These are phyloP conservation scores for Umbelopsis ramanniana DNA, from an alignment of 192 early-diverging fungal species.

Conservation along the genomic window DNA sequence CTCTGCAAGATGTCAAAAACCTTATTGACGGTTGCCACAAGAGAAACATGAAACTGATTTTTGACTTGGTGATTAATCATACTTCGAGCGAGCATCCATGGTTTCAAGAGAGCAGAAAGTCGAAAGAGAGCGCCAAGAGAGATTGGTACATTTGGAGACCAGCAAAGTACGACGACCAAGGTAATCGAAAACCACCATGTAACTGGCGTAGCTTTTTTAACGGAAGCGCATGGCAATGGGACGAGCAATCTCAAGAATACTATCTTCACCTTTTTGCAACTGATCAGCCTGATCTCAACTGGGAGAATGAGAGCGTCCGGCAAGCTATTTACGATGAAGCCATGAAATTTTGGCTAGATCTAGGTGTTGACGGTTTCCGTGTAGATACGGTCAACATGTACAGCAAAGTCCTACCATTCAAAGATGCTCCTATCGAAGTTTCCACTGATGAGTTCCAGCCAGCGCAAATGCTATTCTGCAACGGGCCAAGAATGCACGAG, in stretches of 20 bases:
- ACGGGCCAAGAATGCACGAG: conserved; percentile 17
- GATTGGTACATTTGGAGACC: conserved; percentile 17
- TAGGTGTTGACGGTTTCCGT: conserved; percentile 6
- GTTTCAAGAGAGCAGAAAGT: background rate
- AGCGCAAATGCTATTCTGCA: background rate
- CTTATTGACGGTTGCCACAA: conserved; percentile 3
- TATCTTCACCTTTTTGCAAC: conserved; percentile 1
- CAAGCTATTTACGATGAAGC: background rate
- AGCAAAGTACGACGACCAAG: background rate
- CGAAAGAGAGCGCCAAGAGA: background rate
- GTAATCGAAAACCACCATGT: background rate
- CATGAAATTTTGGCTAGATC: conserved; percentile 15
- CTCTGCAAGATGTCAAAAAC: background rate
- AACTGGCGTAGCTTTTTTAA: conserved; percentile 7
- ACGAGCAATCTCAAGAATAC: background rate
- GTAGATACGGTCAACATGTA: conserved; percentile 3
- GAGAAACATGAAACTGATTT: conserved; percentile 6
- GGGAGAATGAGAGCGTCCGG: conserved; percentile 8
- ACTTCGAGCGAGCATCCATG: conserved; percentile 13
- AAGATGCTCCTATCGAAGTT: conserved; percentile 7
- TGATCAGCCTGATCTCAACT: conserved; percentile 7
- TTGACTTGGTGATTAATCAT: conserved; percentile 25
- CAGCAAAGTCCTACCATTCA: background rate
- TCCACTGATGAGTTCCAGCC: background rate
- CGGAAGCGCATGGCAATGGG: conserved; percentile 19